Percentiles rank a stretch among this genome's conserved stretches.
Evolutionary conservation across 2,329 filamentous ascomycete species (phyloP).

Genomic region (Stemphylium lycopersici): DNA sequence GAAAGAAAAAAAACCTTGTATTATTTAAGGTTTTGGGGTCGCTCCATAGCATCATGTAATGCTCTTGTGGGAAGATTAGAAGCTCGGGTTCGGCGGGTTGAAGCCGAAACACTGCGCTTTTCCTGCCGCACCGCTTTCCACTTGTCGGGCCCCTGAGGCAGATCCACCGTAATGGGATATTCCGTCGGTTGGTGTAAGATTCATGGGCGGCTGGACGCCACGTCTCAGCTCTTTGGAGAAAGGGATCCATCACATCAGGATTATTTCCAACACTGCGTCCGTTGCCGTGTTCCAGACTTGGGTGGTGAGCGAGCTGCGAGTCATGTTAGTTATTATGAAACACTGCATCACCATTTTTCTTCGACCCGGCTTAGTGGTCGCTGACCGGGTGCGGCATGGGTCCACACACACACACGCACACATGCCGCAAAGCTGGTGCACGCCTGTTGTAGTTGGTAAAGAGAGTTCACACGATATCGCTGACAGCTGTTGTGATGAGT

Average conservation of each 20-base stretch:
- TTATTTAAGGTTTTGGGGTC: background rate
- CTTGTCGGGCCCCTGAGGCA: background rate
- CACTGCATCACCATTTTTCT: slow-evolving; percentile 2
- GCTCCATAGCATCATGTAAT: background rate
- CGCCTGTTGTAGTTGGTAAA: background rate
- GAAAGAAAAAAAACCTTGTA: background rate
- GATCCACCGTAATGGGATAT: background rate
- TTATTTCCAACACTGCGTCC: background rate
- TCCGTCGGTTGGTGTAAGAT: background rate
- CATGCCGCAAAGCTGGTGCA: slow-evolving; percentile 8
- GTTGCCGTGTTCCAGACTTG: slow-evolving; percentile 13
- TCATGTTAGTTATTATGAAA: slow-evolving; percentile 4
- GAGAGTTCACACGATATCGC: slow-evolving; percentile 2
- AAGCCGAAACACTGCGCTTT: background rate
- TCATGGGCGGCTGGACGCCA: background rate
- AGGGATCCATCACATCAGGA: background rate
- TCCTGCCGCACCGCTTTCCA: background rate
- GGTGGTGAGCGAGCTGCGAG: slow-evolving; percentile 6
- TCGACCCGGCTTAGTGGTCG: slow-evolving; percentile 1
- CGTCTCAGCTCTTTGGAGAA: slow-evolving; percentile 2
- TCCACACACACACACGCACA: background rate
- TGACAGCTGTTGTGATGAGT: slow-evolving; percentile 9
- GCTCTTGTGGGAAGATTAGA: background rate
- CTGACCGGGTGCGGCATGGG: slow-evolving; percentile 4
- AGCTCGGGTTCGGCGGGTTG: background rate